Base-by-base conservation (phyloP, 2,329 filamentous ascomycete genomes). In the Monosporascus sp. region DNA sequence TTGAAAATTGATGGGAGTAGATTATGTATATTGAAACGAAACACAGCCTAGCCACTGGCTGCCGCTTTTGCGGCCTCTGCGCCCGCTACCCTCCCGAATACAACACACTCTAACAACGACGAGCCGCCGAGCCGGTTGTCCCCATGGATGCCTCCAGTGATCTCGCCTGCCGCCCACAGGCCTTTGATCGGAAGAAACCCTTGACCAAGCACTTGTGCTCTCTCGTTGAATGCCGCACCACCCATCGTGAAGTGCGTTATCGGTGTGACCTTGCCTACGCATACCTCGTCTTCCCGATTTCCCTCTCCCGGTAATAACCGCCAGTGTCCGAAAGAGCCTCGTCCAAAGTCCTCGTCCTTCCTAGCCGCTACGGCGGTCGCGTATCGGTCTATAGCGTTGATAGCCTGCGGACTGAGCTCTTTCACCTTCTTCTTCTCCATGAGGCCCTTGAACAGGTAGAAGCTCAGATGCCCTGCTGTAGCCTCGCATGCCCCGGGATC, bases 241-340 rank as follows among this genome's bases (percentile, higher is more conserved):
- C 84, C 84, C 84, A 87, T 87, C 1, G 84, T 86, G 60, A 86
- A 87, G 61, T 87, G 84, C 2, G 82, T 74, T 0, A 86, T 80
- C 0, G 84, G 84, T 5, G 84, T 87, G 1, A 87, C 80, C 1
- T 66, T 74, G 0, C 83, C 84, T 0, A 85, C 65, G 55, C 80
- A 84, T 1, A 86, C 71, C 27, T 80, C 73, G 4, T 79, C 73
- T 0, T 84, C 78, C 0, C 73, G 66, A 37, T 72, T 74, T 5
- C 72, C 70, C 16, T 79, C 74, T 0, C 66, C 70, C 0, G 72
- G 57, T 8, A 63, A 68, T 17, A 86, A 62, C 1, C 58, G 70
- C 84, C 84, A 87, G 24, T 77, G 71, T 0, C 81, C 84, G 54
- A 84, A 84, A 0, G 71, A 61, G 2, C 62, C 72, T 2, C 84